Evolutionary conservation across 73 alveolate species (phyloP), one percentile per base, ranked within the genome.

Genomic region (Stentor coeruleus): DNA sequence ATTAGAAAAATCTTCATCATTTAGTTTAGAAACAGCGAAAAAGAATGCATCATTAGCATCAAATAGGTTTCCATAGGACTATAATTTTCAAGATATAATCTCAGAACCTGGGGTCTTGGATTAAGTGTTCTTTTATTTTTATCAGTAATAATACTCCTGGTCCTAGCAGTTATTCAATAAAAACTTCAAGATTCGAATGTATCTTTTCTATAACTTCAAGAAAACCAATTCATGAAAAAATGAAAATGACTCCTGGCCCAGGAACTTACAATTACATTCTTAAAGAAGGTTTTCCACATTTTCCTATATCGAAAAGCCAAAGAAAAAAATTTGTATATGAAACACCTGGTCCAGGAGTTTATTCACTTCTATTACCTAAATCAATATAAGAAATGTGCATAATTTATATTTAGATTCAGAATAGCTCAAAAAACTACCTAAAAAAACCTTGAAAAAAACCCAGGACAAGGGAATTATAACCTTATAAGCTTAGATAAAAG

Each of bases 391-490:
- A 20, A 31, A 66, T 40, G 26, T 11, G 79, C 33, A 40, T 66
- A 66, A 20, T 66, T 66, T 11, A 20, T 33, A 66, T 33, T 1
- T 2, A 66, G 79, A 33, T 66, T 66, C 37, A 40, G 79, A 1
- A 26, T 26, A 66, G n/a, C 79, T 66, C 15, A 20, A 28, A 66
- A 40, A 66, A 2, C 37, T 66, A 20, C 39, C n/a, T 20, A 20
- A 28, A 33, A 66, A 20, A 66, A 31, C 42, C 79, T 26, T 1
- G 33, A 66, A 11, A 31, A 26, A 37, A 33, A 20, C 11, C 79
- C 79, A 20, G 79, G 79, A 33, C 79, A 37, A 28, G 79, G 79
- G 15, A 66, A 31, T 1, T 66, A 66, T 40, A 40, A 66, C 40
- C 79, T 11, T 26, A 20, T 20, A 26, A 20, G n/a, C 37, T 11